phyloP scores from a whole-genome alignment of 2,329 filamentous ascomycete genomes.

The Macrophomina pseudophaseolina region DNA sequence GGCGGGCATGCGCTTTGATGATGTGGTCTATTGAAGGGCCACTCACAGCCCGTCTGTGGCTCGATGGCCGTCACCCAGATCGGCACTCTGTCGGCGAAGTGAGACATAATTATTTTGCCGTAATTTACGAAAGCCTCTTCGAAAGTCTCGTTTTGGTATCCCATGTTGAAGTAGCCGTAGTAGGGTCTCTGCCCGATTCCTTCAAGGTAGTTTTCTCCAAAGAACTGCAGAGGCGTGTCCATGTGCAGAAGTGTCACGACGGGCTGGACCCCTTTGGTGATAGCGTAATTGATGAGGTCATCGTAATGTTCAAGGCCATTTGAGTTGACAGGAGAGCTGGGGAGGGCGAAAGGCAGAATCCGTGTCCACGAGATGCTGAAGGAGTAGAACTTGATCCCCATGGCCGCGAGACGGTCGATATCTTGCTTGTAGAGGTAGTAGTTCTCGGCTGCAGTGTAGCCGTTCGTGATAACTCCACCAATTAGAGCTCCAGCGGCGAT shows the following conservation, averaged over 20 bases:
- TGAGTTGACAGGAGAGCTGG: slow-evolving; percentile 50
- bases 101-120: slow-evolving; percentile 45
- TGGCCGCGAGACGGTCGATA: slow-evolving; percentile 40
- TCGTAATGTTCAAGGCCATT: slow-evolving; percentile 55
- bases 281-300: slow-evolving; percentile 52
- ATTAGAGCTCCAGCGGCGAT: slow-evolving; percentile 46
- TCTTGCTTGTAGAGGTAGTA: slow-evolving; percentile 54
- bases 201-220: slow-evolving; percentile 26
- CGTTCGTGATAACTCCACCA: slow-evolving; percentile 47
- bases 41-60: not conserved
- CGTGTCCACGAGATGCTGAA: slow-evolving; percentile 57
- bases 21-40: not conserved
- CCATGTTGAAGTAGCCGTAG: not conserved
- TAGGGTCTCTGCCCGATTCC: not conserved
- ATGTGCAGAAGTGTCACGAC: slow-evolving; percentile 47
- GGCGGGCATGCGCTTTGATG: not conserved
- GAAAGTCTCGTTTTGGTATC: slow-evolving; percentile 38
- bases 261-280: slow-evolving; percentile 51
- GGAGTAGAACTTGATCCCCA: slow-evolving; percentile 43
- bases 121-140: slow-evolving; percentile 47
- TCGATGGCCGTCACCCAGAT: slow-evolving; percentile 52
- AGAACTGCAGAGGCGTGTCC: slow-evolving; percentile 29
- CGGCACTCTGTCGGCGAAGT: slow-evolving; percentile 46
- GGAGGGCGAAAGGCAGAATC: slow-evolving; percentile 52
- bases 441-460: slow-evolving; percentile 57